Evolutionary conservation across 2,329 filamentous ascomycete genomes (phyloP), one percentile per base, ranked within the genome.

Genomic region (Verticillium longisporum): DNA sequence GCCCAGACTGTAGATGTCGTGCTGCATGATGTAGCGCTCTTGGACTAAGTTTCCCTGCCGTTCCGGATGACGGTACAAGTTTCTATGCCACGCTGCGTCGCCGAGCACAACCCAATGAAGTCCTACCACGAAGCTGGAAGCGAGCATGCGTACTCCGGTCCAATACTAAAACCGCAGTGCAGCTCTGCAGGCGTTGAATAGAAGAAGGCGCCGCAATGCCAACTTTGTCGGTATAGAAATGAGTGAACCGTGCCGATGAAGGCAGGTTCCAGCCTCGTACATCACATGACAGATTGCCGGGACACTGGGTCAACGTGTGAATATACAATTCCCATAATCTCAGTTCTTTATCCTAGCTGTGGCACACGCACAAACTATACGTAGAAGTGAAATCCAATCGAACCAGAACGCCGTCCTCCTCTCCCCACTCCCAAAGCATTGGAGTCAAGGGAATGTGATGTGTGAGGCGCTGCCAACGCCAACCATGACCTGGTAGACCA

Each of bases 1-100:
- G 0, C 82, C 82, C 0, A 85, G 73, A 60, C 80, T 82, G 67
- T 85, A 85, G 11, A 85, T 80, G 61, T 85, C 81, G 65, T 85
- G 82, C 59, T 81, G 77, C 77, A 84, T 83, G 1, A 64, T 69
- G 63, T 81, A 84, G 0, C 64, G 60, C 1, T 78, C 72, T 32
- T 74, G 67, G 0, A 73, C 71, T 2, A 64, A 62, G 0, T 71
- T 26, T 0, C 81, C 80, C 64, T 83, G 80, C 0, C 81, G 75
- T 0, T 64, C 62, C 0, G 81, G 80, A 63, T 85, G 82, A 1
- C 77, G 75, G 63, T 84, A 85, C 0, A 85, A 50, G 56, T 83
- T 78, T n/a, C 70, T 68, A 6, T 77, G 68, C 75, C 74, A 78
- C 1, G 62, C 66, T 1, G 60, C 60, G 63, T 83, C 79, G 0